Conservation (phyloP, 768 basidiomycete genomes). For the Rhizopogon vulgaris region DNA sequence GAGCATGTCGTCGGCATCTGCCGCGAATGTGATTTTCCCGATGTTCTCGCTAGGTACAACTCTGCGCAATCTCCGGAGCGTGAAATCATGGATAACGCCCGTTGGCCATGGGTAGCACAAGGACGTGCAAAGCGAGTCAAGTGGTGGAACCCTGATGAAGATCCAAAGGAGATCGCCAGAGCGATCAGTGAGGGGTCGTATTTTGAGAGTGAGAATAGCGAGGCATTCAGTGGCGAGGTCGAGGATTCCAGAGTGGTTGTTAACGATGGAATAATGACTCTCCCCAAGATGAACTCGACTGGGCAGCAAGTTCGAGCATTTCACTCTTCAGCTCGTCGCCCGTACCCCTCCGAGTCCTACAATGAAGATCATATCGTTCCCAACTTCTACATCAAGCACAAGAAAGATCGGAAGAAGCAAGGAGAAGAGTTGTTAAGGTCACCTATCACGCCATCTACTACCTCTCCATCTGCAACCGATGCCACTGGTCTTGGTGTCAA, state of each 20-base stretch:
- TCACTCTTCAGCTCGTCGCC: conserved; percentile 14
- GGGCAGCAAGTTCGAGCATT: conserved; percentile 16
- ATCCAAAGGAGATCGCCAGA: conserved; percentile 12
- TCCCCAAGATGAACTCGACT: background rate
- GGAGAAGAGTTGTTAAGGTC: background rate
- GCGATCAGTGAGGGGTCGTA: conserved; percentile 3
- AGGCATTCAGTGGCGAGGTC: background rate
- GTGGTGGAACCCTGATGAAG: conserved; percentile 26
- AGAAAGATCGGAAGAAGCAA: conserved; percentile 9
- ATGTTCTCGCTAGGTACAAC: conserved; percentile 27
- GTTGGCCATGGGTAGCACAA: conserved; percentile 27
- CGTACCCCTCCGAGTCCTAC: conserved; percentile 20
- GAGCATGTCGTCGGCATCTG: conserved; percentile 31
- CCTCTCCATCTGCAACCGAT: conserved; percentile 5
- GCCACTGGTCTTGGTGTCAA: background rate
- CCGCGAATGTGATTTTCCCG: conserved; percentile 25
- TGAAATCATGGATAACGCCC: conserved; percentile 32
- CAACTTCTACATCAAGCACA: conserved; percentile 22
- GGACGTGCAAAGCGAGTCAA: conserved; percentile 8
- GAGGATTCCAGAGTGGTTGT: too few species aligned
- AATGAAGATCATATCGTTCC: conserved; percentile 17
- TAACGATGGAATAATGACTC: background rate
- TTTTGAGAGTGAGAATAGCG: background rate
- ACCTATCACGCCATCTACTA: conserved; percentile 2
- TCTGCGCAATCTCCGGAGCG: conserved; percentile 9